phyloP scores from a whole-genome alignment of 768 basidiomycete genomes.

The Pulveroboletus sp. region DNA sequence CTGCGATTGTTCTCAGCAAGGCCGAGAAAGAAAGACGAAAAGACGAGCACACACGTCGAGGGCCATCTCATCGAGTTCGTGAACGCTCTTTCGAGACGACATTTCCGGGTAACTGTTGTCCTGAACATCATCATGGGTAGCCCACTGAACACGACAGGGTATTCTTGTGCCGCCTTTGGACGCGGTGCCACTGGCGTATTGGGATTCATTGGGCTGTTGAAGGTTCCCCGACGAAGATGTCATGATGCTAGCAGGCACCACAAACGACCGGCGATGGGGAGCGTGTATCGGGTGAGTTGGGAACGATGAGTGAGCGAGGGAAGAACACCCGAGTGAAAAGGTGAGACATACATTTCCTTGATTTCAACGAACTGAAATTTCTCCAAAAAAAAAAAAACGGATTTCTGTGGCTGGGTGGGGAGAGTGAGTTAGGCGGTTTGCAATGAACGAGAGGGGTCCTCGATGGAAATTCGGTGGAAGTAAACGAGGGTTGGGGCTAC shows the following conservation, averaged over 20 bases:
- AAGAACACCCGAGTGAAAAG: neutral
- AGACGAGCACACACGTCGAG: conserved; percentile 40
- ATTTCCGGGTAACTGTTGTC: neutral
- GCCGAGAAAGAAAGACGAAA: neutral
- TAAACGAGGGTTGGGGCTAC: neutral
- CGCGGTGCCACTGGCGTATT: conserved; percentile 16
- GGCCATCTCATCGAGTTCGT: conserved; percentile 51
- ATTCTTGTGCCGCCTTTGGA: conserved; percentile 36
- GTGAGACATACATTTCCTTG: conserved; percentile 6
- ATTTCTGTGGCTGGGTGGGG: neutral
- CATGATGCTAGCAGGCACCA: conserved; percentile 18
- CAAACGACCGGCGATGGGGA: conserved; percentile 4
- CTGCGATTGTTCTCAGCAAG: conserved; percentile 26
- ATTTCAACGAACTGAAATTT: neutral
- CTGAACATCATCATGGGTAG: conserved; percentile 26
- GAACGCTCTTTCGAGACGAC: conserved; percentile 20
- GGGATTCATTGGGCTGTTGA: neutral
- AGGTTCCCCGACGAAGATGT: conserved; percentile 1
- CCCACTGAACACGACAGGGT: conserved; percentile 53
- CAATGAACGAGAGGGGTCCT: neutral
- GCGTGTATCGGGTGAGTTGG: neutral
- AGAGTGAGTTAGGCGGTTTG: neutral
- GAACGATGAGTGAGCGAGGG: neutral
- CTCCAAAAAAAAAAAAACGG: neutral
- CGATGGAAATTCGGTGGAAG: neutral